Conservation (phyloP, 305 asterid genomes). For the Rubia tinctorum region DNA sequence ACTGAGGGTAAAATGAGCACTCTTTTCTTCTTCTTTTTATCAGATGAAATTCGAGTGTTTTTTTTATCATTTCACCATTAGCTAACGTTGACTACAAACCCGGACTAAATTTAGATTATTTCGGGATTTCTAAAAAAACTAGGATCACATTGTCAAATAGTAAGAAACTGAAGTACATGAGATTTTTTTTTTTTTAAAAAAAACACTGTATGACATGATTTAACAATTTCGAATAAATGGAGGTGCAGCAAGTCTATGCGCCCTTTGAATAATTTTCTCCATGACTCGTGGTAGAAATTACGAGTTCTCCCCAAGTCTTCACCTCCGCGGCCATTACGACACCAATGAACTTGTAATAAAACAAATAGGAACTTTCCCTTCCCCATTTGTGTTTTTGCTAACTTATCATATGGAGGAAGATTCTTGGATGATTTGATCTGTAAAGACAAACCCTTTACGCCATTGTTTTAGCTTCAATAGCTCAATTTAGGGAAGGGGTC, state of each 20-base stretch:
- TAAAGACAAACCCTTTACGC: constrained; percentile 2
- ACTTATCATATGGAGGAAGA: background rate
- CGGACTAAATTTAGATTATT: too few relatives aligned
- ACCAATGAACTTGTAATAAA: background rate
- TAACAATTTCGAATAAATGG: background rate
- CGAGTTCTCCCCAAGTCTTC: constrained; percentile 1
- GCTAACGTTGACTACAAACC: too few relatives aligned
- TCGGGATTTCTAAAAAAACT: too few relatives aligned
- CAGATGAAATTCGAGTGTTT: too few relatives aligned
- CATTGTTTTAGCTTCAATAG: constrained; percentile 2
- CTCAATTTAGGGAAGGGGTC: background rate
- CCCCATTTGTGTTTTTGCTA: background rate
- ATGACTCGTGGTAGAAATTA: background rate
- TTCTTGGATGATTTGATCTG: constrained; percentile 8
- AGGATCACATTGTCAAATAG: too few relatives aligned
- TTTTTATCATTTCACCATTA: too few relatives aligned
- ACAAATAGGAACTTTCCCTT: background rate
- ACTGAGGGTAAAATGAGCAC: too few relatives aligned
- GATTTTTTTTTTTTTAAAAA: too few relatives aligned
- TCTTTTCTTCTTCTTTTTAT: too few relatives aligned
- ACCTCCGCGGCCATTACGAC: background rate
- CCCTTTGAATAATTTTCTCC: background rate
- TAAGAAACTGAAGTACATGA: too few relatives aligned
- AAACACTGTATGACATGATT: too few relatives aligned
- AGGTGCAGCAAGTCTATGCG: too few relatives aligned